Conservation (phyloP, 257 asterid genomes). For the Ajuga chamaepitys region DNA sequence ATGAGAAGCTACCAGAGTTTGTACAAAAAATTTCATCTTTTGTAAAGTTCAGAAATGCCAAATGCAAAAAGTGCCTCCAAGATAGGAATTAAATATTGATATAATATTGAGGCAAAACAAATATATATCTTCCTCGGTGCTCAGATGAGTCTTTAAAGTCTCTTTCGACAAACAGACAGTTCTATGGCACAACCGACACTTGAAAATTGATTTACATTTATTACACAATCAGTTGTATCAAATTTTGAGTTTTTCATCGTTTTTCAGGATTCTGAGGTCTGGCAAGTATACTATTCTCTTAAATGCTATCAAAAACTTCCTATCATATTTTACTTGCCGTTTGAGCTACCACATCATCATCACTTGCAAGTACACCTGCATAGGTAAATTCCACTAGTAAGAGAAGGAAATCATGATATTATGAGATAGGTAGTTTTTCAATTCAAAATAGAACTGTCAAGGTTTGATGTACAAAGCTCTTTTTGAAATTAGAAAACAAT, state of each 20-base stretch:
- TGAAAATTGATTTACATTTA: constrained; percentile 84
- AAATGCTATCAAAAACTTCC: constrained; percentile 25
- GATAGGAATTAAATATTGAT: neutral
- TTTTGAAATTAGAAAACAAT: too few relatives aligned
- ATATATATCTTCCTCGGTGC: constrained; percentile 59
- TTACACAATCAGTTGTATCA: constrained; percentile 37
- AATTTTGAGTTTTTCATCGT: constrained; percentile 17
- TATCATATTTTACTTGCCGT: constrained; percentile 17
- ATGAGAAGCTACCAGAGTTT: neutral
- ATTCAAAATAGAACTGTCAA: too few relatives aligned
- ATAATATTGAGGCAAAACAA: neutral
- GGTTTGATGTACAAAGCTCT: too few relatives aligned
- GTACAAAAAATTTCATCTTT: neutral
- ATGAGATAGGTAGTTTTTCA: too few relatives aligned
- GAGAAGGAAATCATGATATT: too few relatives aligned
- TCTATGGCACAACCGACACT: constrained; percentile 87
- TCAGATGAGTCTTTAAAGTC: constrained; percentile 67
- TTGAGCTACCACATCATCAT: constrained; percentile 45
- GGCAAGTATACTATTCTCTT: constrained; percentile 23
- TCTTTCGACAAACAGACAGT: constrained; percentile 80
- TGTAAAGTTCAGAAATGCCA: neutral
- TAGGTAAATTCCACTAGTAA: too few relatives aligned
- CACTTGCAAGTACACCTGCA: constrained; percentile 68
- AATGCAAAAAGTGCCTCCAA: too few relatives aligned
- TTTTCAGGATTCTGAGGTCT: constrained; percentile 25